Evolutionary conservation across 2,329 filamentous ascomycete genomes (phyloP), one percentile per base, ranked within the genome.

Genomic region (Sporothrix pallida): DNA sequence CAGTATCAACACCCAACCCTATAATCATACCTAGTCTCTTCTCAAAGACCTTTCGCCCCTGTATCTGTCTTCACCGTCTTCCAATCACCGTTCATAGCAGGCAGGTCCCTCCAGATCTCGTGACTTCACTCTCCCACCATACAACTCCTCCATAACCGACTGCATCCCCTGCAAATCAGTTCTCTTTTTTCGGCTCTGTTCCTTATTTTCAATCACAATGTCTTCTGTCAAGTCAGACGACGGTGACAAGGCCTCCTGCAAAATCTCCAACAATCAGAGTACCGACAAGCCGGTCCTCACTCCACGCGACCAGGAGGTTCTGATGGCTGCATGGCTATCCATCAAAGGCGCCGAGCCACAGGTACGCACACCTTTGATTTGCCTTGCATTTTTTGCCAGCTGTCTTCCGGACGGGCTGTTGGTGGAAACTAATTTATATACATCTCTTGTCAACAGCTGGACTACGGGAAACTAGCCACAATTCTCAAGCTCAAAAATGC

Each of bases 321-420:
- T 76, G 4, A 72, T 76, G 73, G 74, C 73, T 5, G 73, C 73
- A 0, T 76, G 73, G 75, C 26, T 75, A 0, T 75, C 62, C 6
- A 75, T 76, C 70, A 76, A 75, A 12, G 74, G 75, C 1, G 8
- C 72, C 1, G 75, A 76, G 2, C 73, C 75, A 4, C 72, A 75
- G 63, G 74, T 75, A 17, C 10, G 23, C 31, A 37, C 31, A 6
- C 31, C 31, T 50, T 20, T 48, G 10, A 8, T 26, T 31, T 56
- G 52, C 2, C 23, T 8, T 50, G 7, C 13, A 37, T 26, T 4
- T 26, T 4, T 44, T 42, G 12, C 42, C 6, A 26, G 13, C 6
- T 7, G 13, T 8, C 54, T 37, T 37, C 7, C 31, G 31, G 31
- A 7, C 31, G 31, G 31, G 31, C 31, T 37, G 31, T 37, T 37